Evolutionary conservation across 108 stramenopile species (phyloP), one percentile per base, ranked within the genome.

Genomic region (Fragilaria radians): DNA sequence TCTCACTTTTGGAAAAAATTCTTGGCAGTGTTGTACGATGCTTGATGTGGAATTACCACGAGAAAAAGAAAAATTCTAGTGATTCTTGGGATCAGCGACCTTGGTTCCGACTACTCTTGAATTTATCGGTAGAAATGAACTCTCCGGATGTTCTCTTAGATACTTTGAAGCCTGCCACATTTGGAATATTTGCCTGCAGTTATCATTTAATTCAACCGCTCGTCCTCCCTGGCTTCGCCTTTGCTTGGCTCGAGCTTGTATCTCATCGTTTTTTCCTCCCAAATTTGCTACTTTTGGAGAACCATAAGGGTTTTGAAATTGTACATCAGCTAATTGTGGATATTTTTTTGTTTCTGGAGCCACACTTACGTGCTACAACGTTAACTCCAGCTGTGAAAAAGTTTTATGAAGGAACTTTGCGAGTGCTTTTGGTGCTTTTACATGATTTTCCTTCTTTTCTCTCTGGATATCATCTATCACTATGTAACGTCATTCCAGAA

Each of bases 371-470:
- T 48, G 74, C 77, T 61, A 74, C 79, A 22, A 83, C 91, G 59
- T 81, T 97, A 54, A 70, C 86, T 22, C 85, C 88, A 46, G 72
- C 94, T 23, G 80, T 95, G 36, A 94, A 96, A 50, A 80, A 91
- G 64, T 78, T 97, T 54, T 99, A 96, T 81, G 93, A 97, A 65
- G 99, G 99, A 49, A 89, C 89, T 29, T 78, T 99, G 11, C 90
- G 97, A 28, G 91, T 97, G 9, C 81, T 99, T 45, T 71, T 99
- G 53, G 93, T 98, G 54, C 83, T 99, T 32, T 75, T 99, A 31
- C 99, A 99, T 61, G 99, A 99, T 68, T 98, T 97, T 67, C 97
- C 97, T 19, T 80, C 95, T 51, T 99, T 99, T 70, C 71, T 98
- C 34, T 84, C 88, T 48, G 96, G 86, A 32, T 97, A 96, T 73